phyloP scores from a whole-genome alignment of 352 stramenopile genomes.

The Plasmopara halstedii region DNA sequence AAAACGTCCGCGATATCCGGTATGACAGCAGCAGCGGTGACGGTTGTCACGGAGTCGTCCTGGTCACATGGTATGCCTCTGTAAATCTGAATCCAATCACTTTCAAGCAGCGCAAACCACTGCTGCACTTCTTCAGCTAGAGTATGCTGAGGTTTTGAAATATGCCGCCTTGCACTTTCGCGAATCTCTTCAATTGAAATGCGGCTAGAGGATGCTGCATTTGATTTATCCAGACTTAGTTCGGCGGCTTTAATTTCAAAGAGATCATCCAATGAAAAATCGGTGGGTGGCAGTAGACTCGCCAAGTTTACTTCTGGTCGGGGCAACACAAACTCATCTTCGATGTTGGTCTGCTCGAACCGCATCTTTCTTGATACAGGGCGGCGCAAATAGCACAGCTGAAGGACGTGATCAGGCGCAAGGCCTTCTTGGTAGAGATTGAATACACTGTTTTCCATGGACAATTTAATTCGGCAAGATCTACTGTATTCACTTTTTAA shows the following conservation, averaged over 20 bases:
- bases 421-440: constrained; percentile 60
- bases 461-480: too few species aligned
- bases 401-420: constrained; percentile 41
- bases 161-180: constrained; percentile 20
- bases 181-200: constrained; percentile 1
- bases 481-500: too few species aligned
- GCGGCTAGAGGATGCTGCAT: neutral
- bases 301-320: constrained; percentile 26
- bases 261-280: constrained; percentile 23
- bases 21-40: neutral
- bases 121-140: constrained; percentile 8
- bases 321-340: constrained; percentile 49
- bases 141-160: constrained; percentile 21
- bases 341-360: constrained; percentile 15
- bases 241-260: neutral
- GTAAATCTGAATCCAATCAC: constrained; percentile 37
- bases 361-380: constrained; percentile 16
- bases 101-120: constrained; percentile 31
- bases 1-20: constrained; percentile 20
- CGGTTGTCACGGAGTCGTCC: constrained; percentile 1
- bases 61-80: constrained; percentile 8
- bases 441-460: constrained; percentile 25
- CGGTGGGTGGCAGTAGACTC: constrained; percentile 27
- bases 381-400: constrained; percentile 46
- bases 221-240: neutral